A percentile compares a stretch with the other conserved stretches of the same genome.
These are phyloP conservation scores for Magnusiomyces tetraspermus DNA, from an alignment of 1,139 yeast species.

Conservation along the genomic window DNA sequence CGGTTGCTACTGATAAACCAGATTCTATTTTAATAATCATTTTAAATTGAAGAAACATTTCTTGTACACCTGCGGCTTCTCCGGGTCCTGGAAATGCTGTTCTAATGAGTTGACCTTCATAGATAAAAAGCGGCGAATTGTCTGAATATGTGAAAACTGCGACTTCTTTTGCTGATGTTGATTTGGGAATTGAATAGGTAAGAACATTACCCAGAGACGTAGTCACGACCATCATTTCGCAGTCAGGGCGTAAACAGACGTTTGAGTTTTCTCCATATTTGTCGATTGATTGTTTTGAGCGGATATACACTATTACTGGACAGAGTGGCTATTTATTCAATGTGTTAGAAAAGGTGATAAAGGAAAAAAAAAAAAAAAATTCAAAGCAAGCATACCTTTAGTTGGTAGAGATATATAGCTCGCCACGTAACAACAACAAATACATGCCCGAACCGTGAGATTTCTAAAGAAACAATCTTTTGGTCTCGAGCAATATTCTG, in stretches of 20 bases:
- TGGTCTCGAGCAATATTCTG: constrained; percentile 11
- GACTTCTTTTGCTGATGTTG: constrained; percentile 10
- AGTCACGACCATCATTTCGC: constrained; percentile 27
- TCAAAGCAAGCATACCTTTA: constrained; percentile 13
- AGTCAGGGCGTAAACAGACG: constrained; percentile 30
- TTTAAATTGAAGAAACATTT: constrained; percentile 25
- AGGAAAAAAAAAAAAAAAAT: background rate
- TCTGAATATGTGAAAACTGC: constrained; percentile 15
- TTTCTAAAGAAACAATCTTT: constrained; percentile 16
- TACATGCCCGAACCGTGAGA: constrained; percentile 18
- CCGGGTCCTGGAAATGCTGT: constrained; percentile 34
- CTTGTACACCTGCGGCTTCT: constrained; percentile 34
- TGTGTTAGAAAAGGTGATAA: background rate
- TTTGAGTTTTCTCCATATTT: constrained; percentile 26
- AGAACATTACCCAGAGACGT: constrained; percentile 27
- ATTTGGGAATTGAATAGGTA: constrained; percentile 23
- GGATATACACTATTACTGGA: constrained; percentile 29
- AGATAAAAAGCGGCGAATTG: constrained; percentile 13
- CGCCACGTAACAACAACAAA: constrained; percentile 19
- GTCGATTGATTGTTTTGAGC: constrained; percentile 25
- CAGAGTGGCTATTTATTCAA: constrained; percentile 21
- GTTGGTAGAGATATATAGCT: constrained; percentile 20
- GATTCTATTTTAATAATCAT: constrained; percentile 27
- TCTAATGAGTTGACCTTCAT: constrained; percentile 16
- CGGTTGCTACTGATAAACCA: constrained; percentile 24